Base-by-base conservation (phyloP, 2,329 filamentous ascomycete genomes). In the Fusarium sp. region DNA sequence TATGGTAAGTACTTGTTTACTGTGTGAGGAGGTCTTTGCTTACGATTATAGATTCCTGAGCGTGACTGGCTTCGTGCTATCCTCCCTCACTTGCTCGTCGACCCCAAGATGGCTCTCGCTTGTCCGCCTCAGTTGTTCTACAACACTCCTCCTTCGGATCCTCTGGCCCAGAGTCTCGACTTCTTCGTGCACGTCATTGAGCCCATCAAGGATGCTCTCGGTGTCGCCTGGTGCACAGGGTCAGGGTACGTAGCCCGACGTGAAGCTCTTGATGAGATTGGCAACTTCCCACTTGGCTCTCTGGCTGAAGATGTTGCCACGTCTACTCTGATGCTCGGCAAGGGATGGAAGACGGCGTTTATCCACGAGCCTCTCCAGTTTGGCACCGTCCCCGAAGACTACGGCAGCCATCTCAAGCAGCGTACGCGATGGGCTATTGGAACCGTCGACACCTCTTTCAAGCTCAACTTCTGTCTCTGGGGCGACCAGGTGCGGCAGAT, bases 61-160 rank as follows among this genome's bases (percentile, higher is more conserved):
- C 78, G 77, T 47, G 76, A 83, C 42, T 89, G 85, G 85, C 78
- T 89, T 13, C 82, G 85, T 35, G 81, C 83, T 26, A 70, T 85
- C 13, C 73, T 88, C n/a, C 83, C 86, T 51, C 86, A 88, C 69
- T 72, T 88, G 51, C 67, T 88, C n/a, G 72, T 78, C 56, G 83
- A 88, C 67, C 76, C 80, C 38, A 84, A 83, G 71, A 78, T 86
- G 77, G 84, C 83, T 44, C 77, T 87, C 44, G 84, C 82, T n/a
- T 87, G 84, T 67, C 84, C 85, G 25, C 83, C 84, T 11, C 85
- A 88, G 76, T 79, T 85, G 4, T 88, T 88, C 74, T 88, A 88
- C 77, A 88, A 88, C 69, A 81, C 84, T 4, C 86, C 86, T 6
- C 74, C 74, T 0, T 81, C 82, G 6, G 87, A 89, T 50, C 84